Base-by-base conservation (phyloP, 73 alveolate species). In the Diophrys appendiculata region DNA sequence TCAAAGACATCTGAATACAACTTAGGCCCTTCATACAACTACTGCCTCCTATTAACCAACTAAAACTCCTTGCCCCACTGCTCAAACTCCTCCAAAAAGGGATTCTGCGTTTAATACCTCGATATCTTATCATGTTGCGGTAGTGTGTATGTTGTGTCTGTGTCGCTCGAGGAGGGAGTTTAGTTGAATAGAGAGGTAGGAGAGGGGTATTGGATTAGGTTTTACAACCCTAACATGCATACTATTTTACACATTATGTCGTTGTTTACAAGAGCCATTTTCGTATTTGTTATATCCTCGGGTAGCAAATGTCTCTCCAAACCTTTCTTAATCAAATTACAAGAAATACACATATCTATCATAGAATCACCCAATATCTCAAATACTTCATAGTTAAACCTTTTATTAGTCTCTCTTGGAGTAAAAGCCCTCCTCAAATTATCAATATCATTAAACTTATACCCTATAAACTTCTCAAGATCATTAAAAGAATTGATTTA, bases 1-100 rank as follows among this genome's bases (percentile, higher is more conserved):
- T 83, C 91, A 67, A 83, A 83, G 1, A 83, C 56, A 67, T 83
- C 91, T 28, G 86, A 83, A 2, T 74, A 65, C 31, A 83, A 30
- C 78, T 83, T 83, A 1, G 91, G 86, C n/a, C 82, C 34, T 32
- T 83, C 86, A 43, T 31, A 83, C 52, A 83, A 3, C 32, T 43
- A 18, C 18, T 5, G 60, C 60, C 18, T 5, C 18, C 60, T 43
- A 43, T 43, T 43, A 18, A 43, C 18, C 18, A 43, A 43, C 5
- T 5, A 11, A 43, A 43, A 43, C n/a, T n/a, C n/a, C n/a, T n/a
- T n/a, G n/a, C n/a, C n/a, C n/a, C n/a, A n/a, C n/a, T n/a, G n/a
- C n/a, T n/a, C n/a, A n/a, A n/a, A n/a, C n/a, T n/a, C n/a, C n/a
- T n/a, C n/a, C n/a, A n/a, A n/a, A n/a, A n/a, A n/a, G n/a, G n/a